phyloP scores from a whole-genome alignment of 2,329 filamentous ascomycete species.

The Ustilaginoidea virens region DNA sequence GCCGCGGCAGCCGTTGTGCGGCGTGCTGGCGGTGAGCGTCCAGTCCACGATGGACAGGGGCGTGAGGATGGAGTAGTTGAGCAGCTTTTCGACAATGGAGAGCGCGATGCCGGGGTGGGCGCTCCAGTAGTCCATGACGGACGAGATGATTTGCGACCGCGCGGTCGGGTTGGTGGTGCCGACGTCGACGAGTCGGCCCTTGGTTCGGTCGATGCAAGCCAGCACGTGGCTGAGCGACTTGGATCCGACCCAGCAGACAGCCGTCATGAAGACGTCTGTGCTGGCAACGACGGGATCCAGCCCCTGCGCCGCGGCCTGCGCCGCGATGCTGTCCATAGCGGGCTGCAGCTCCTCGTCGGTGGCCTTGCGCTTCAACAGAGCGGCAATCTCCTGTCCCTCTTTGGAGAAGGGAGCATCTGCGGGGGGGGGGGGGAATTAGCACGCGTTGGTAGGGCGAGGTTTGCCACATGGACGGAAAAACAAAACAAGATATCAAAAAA shows the following conservation, averaged over 20 bases:
- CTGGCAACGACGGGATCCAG: constrained; percentile 72
- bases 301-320: constrained; percentile 54
- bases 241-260: constrained; percentile 82
- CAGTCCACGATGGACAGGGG: constrained; percentile 78
- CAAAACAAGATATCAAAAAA: no score
- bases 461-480: no score
- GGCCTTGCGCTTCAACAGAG: constrained; percentile 70
- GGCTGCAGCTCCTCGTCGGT: constrained; percentile 75
- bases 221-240: constrained; percentile 95
- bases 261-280: constrained; percentile 85
- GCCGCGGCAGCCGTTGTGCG: constrained; percentile 34
- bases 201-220: constrained; percentile 88
- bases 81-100: constrained; percentile 86
- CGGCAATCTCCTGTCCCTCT: constrained; percentile 70
- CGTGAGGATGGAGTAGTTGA: constrained; percentile 91
- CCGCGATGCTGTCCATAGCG: constrained; percentile 65
- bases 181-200: constrained; percentile 70
- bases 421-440: constrained; percentile 1
- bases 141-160: constrained; percentile 74
- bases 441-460: no score
- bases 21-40: constrained; percentile 50
- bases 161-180: constrained; percentile 61
- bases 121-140: constrained; percentile 85
- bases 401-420: constrained; percentile 64
- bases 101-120: constrained; percentile 85